These are phyloP conservation scores for Herpomyces periplanetae DNA, from an alignment of 2,329 filamentous ascomycete species.

Conservation along the genomic window DNA sequence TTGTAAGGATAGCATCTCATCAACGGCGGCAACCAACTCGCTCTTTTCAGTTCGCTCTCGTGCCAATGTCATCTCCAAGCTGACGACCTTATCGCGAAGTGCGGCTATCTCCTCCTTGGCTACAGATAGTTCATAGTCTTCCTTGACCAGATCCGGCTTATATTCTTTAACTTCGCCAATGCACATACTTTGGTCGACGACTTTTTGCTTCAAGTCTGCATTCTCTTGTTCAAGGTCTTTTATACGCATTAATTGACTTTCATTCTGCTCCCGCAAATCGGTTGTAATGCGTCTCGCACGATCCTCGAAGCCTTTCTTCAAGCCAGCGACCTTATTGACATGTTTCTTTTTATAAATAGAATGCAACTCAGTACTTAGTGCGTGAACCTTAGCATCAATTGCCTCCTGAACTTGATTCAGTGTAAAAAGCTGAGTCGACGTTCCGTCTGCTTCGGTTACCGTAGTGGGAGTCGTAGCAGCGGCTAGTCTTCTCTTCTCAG, in stretches of 20 bases:
- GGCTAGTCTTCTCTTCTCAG: constrained; percentile 11
- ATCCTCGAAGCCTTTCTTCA: constrained; percentile 43
- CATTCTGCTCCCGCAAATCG: too few species aligned
- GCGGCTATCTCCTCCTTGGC: constrained; percentile 26
- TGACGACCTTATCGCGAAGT: constrained; percentile 25
- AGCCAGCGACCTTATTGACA: constrained; percentile 63
- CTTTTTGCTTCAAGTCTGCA: constrained; percentile 27
- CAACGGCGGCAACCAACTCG: constrained; percentile 36
- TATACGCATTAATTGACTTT: too few species aligned
- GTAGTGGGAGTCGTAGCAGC: constrained; percentile 12
- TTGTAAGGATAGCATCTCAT: constrained; percentile 39
- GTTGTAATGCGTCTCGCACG: too few species aligned
- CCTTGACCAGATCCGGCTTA: constrained; percentile 22
- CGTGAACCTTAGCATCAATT: constrained; percentile 50
- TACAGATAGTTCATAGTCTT: constrained; percentile 30
- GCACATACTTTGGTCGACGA: too few species aligned
- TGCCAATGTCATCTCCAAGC: constrained; percentile 23
- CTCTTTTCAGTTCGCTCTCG: constrained; percentile 44
- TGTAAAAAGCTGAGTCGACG: constrained; percentile 24
- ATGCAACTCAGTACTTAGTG: constrained; percentile 35
- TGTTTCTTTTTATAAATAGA: constrained; percentile 85
- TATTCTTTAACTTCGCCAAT: too few species aligned
- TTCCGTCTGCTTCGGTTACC: constrained; percentile 10
- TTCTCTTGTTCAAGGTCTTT: constrained; percentile 74
- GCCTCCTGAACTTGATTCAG: too few species aligned